Percentiles rank a stretch among this genome's conserved stretches.
phyloP scores from a whole-genome alignment of 352 stramenopile species.

The Phytophthora syringae region DNA sequence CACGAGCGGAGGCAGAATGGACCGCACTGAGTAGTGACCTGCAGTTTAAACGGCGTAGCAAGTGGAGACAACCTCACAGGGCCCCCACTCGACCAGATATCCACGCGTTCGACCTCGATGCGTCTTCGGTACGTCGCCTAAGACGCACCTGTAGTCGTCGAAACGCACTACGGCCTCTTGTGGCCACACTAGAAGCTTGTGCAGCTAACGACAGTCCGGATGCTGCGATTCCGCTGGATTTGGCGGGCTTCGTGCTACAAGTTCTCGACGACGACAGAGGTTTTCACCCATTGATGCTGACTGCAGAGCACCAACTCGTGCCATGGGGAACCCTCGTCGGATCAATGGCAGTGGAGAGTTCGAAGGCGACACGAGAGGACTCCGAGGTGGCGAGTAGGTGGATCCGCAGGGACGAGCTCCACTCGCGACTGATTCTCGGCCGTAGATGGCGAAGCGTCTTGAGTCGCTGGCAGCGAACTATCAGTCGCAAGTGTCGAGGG shows the following conservation, averaged over 20 bases:
- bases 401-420: constrained; percentile 29
- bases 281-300: constrained; percentile 23
- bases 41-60: constrained; percentile 14
- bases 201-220: constrained; percentile 2
- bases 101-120: constrained; percentile 22
- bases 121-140: constrained; percentile 21
- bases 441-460: constrained; percentile 2
- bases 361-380: too few species aligned
- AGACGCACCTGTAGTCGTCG: constrained; percentile 14
- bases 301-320: constrained; percentile 23
- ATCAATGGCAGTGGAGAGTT: constrained; percentile 14
- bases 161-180: constrained; percentile 21
- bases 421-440: constrained; percentile 17
- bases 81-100: constrained; percentile 1
- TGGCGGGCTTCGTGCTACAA: constrained; percentile 25
- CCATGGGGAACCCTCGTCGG: constrained; percentile 15
- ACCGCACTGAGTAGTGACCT: constrained; percentile 19
- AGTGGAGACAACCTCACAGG: constrained; percentile 9
- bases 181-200: constrained; percentile 26
- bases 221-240: constrained; percentile 17
- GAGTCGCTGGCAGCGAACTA: constrained; percentile 12
- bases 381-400: constrained; percentile 8
- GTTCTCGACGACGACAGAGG: constrained; percentile 17
- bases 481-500: constrained; percentile 4
- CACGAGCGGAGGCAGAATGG: constrained; percentile 27